phyloP scores from a whole-genome alignment of 2,329 filamentous ascomycete species.

The Leptodontidium sp. region DNA sequence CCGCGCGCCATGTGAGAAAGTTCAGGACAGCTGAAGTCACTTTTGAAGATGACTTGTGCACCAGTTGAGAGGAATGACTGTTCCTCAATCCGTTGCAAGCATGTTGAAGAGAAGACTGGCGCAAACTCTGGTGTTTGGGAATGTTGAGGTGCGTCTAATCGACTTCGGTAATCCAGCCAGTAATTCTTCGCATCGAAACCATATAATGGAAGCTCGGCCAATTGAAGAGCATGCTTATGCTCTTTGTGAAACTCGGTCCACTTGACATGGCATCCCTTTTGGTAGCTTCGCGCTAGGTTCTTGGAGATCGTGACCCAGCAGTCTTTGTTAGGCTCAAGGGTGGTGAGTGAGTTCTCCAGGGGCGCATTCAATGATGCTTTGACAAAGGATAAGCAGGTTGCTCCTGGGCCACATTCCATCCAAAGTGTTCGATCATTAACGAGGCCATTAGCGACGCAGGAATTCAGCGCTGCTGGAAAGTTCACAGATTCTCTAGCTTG shows the following conservation, averaged over 20 bases:
- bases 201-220: conserved; percentile 72
- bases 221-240: conserved; percentile 62
- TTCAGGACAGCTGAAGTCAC: conserved; percentile 2
- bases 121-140: conserved; percentile 50
- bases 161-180: conserved; percentile 67
- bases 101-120: conserved; percentile 1
- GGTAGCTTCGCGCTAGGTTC: conserved; percentile 66
- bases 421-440: conserved; percentile 59
- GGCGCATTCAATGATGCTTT: conserved; percentile 55
- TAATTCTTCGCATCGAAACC: conserved; percentile 75
- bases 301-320: conserved; percentile 69
- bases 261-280: conserved; percentile 67
- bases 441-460: conserved; percentile 50
- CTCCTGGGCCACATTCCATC: conserved; percentile 79
- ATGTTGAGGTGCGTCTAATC: conserved; percentile 67
- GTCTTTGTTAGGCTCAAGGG: conserved; percentile 68
- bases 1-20: conserved; percentile 49
- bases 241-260: conserved; percentile 75
- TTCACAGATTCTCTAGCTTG: conserved; percentile 76
- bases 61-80: conserved; percentile 3
- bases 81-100: conserved; percentile 2
- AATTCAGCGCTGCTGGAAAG: conserved; percentile 68
- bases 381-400: conserved; percentile 72
- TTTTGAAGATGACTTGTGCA: neutral
- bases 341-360: conserved; percentile 62